Conservation (phyloP, 139 green algal genomes). For the Mesotaenium endlicherianum region DNA sequence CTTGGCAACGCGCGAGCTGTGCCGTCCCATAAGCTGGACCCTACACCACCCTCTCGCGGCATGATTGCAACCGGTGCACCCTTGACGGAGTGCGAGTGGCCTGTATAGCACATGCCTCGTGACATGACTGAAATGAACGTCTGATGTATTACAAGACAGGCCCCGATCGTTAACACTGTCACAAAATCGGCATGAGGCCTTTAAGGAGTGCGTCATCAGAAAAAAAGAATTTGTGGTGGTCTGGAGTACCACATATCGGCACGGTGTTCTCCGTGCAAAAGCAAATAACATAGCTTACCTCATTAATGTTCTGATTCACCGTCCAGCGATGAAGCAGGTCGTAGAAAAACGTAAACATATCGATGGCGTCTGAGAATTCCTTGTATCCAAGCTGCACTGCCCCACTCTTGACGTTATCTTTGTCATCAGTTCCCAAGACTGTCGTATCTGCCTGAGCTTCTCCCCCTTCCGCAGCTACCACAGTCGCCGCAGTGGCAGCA, state of each 20-base stretch:
- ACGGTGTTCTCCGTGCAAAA: neutral
- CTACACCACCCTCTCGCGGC: too few species aligned
- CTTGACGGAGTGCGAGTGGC: too few species aligned
- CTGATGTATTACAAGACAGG: neutral
- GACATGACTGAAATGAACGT: neutral
- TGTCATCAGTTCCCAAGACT: neutral
- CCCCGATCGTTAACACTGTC: neutral
- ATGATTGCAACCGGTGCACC: too few species aligned
- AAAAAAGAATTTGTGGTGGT: neutral
- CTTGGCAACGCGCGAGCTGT: too few species aligned
- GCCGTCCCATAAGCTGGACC: too few species aligned
- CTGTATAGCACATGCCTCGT: too few species aligned
- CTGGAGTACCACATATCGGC: neutral
- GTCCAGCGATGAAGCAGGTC: conserved; percentile 34
- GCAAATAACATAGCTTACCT: conserved; percentile 22
- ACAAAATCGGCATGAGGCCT: neutral
- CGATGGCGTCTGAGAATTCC: neutral
- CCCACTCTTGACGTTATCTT: conserved; percentile 8
- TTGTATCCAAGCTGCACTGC: conserved; percentile 27
- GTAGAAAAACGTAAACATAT: conserved; percentile 48
- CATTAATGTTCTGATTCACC: conserved; percentile 37
- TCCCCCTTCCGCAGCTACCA: conserved; percentile 16
- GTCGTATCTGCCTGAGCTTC: conserved; percentile 25
- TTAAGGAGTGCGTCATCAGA: neutral
- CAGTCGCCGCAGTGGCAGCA: neutral